Percentiles rank a stretch among this genome's conserved stretches.
phyloP scores from a whole-genome alignment of 768 basidiomycete species.

The Cubamyces lactineus region DNA sequence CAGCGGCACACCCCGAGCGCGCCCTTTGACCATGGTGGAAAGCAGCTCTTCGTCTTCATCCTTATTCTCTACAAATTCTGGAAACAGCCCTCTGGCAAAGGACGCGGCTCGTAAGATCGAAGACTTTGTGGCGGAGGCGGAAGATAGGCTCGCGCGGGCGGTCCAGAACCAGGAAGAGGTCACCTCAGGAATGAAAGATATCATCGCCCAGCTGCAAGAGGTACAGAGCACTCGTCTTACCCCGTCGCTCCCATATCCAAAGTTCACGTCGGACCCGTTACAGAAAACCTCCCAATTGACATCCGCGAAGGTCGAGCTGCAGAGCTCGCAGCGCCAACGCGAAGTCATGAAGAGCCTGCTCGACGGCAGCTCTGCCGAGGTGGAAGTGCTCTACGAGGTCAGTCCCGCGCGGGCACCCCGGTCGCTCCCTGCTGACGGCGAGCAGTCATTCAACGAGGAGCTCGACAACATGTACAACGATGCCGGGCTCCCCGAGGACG shows the following conservation, averaged over 20 bases:
- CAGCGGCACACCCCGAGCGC: slow-evolving; percentile 53
- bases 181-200: slow-evolving; percentile 49
- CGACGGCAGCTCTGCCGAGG: slow-evolving; percentile 78
- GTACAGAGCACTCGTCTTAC: slow-evolving; percentile 40
- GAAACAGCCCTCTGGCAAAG: slow-evolving; percentile 38
- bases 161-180: slow-evolving; percentile 59
- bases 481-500: slow-evolving; percentile 76
- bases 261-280: background rate
- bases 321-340: slow-evolving; percentile 71
- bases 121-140: slow-evolving; percentile 57
- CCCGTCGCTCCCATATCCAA: background rate
- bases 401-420: slow-evolving; percentile 25
- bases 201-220: slow-evolving; percentile 59
- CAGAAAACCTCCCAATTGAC: slow-evolving; percentile 63
- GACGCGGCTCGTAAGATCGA: slow-evolving; percentile 53
- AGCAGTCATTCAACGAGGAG: slow-evolving; percentile 91
- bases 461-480: slow-evolving; percentile 91
- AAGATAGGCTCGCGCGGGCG: slow-evolving; percentile 56
- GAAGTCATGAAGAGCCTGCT: slow-evolving; percentile 80
- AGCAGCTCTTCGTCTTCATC: slow-evolving; percentile 29
- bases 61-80: slow-evolving; percentile 29
- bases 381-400: slow-evolving; percentile 94
- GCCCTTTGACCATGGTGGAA: slow-evolving; percentile 44
- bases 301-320: slow-evolving; percentile 55
- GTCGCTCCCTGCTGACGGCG: slow-evolving; percentile 7